A percentile compares a stretch with the other conserved stretches of the same genome.
These are phyloP conservation scores for Rehmannia glutinosa DNA, from an alignment of 257 asterid species.

Conservation along the genomic window DNA sequence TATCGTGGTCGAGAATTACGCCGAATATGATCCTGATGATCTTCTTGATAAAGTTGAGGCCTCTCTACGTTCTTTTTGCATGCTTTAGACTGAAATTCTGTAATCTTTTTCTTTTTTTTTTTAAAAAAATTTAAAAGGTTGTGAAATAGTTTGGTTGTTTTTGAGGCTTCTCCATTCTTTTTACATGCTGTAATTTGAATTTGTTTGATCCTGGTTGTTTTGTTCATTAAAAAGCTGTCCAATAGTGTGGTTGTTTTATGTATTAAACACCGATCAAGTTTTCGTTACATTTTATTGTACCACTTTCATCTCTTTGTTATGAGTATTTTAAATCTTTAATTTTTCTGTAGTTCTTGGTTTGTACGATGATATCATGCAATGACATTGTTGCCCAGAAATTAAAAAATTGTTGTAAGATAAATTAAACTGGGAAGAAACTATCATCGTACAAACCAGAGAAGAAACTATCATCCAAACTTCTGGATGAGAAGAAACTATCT, in stretches of 20 bases:
- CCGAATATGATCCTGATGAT: neutral
- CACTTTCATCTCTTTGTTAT: neutral
- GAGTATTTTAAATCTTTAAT: no score
- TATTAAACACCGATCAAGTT: neutral
- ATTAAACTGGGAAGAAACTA: no score
- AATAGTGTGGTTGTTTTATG: constrained; percentile 11
- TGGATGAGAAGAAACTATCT: no score
- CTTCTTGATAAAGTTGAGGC: constrained; percentile 7
- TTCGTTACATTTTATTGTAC: neutral
- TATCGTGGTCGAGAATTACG: no score
- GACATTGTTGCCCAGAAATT: no score
- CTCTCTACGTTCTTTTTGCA: neutral
- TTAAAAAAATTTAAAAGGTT: constrained; percentile 13
- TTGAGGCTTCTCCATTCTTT: constrained; percentile 12
- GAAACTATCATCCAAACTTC: no score
- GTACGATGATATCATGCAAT: no score
- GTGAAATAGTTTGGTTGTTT: constrained; percentile 28
- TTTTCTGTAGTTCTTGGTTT: no score
- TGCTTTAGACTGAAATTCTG: neutral
- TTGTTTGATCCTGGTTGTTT: constrained; percentile 14
- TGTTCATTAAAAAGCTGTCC: constrained; percentile 17
- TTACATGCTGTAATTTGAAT: constrained; percentile 14
- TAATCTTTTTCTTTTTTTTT: neutral
- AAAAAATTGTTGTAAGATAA: no score
- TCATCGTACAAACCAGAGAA: no score